Evolutionary conservation across 345 rosid species (phyloP), one percentile per base, ranked within the genome.

Genomic region (Balakata baccata): DNA sequence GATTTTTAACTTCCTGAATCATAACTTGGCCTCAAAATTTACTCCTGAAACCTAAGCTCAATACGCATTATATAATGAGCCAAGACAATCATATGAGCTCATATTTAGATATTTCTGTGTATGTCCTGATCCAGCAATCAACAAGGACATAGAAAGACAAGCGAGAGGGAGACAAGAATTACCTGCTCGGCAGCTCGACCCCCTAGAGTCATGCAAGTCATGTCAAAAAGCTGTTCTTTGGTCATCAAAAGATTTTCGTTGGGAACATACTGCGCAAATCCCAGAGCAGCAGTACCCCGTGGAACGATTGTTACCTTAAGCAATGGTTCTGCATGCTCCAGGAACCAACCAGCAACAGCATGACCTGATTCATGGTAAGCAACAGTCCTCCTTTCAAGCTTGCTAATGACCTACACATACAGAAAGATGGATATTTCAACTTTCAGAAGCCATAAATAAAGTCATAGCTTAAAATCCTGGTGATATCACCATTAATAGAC

Each of bases 181-280:
- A 92, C 98, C 97, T 95, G 94, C 78, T 95, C 99, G 25, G 98
- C 94, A 29, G 99, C 99, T 78, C 97, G 88, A 46, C 99, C 99
- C 16, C 99, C 99, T 5, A 95, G 94, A 60, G 98, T 95, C 99
- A 92, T 88, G 79, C 98, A 95, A 7, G 98, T 92, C 89, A 92
- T 83, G 78, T 95, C 98, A 17, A 92, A 95, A 57, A 95, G 94
- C 70, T 95, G 99, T 46, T 95, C 98, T 83, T 95, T 92, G 34
- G 99, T 95, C 93, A 91, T 85, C 77, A 92, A 88, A 75, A 92
- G 96, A 85, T 92, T 92, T 70, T 95, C 99, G 52, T 89, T 95
- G 38, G 98, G 98, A 68, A 92, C 99, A 51, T 92, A 95, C 71
- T 92, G 98, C 1, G 99, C 97, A 84, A 95, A 95, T 14, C 99